Conservation (phyloP, 2,329 filamentous ascomycete species). For the Penicillium polonicum region DNA sequence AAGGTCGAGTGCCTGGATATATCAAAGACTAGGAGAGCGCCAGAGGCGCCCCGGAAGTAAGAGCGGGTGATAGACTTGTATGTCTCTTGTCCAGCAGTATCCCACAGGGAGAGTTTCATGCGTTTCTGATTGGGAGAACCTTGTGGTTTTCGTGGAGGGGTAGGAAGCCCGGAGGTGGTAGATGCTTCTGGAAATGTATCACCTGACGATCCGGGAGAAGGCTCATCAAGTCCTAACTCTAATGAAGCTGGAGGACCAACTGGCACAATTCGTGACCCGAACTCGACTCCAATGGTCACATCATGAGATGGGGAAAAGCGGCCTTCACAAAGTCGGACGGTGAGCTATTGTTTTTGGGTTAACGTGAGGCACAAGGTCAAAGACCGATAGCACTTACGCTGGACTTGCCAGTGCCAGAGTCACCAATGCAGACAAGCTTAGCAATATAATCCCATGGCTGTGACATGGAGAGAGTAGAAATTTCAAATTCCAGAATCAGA, state of each 20-base stretch:
- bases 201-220: conserved; percentile 15
- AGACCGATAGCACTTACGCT: conserved; percentile 48
- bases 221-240: conserved; percentile 52
- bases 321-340: conserved; percentile 92
- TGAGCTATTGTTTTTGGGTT: conserved; percentile 59
- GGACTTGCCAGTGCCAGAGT: conserved; percentile 94
- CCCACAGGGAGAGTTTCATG: conserved; percentile 95
- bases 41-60: conserved; percentile 81
- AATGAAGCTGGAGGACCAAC: conserved; percentile 78
- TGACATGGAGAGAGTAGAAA: conserved; percentile 41
- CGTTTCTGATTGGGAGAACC: conserved; percentile 58
- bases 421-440: conserved; percentile 96
- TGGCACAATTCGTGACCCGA: conserved; percentile 87
- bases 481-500: neutral
- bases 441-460: conserved; percentile 95
- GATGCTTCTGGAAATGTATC: conserved; percentile 16
- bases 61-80: conserved; percentile 95
- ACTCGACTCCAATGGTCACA: conserved; percentile 96
- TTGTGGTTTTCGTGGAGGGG: conserved; percentile 37
- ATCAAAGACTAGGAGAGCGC: conserved; percentile 87
- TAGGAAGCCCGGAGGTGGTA: conserved; percentile 32
- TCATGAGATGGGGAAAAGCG: conserved; percentile 93
- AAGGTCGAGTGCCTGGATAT: conserved; percentile 85
- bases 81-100: conserved; percentile 94
- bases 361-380: neutral